Base-by-base conservation (phyloP, 2,329 filamentous ascomycete genomes). In the Epichloe gansuensis region DNA sequence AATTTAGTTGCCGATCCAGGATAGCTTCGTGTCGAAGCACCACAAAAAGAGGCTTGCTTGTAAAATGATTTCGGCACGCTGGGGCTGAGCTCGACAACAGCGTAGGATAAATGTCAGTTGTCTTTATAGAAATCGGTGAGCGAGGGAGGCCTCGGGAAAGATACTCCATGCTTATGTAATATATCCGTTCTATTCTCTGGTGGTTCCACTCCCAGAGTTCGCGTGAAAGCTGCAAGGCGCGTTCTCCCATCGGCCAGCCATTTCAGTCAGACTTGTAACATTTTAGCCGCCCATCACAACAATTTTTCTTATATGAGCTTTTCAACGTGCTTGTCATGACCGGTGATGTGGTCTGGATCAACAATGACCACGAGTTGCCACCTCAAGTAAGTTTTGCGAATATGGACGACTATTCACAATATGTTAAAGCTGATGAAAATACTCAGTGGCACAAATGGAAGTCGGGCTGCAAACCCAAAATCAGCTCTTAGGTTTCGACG, bases 371-470 rank as follows among this genome's bases (percentile, higher is more conserved):
- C 8, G 11, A 41, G 3, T 43, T 46, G 35, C 47, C 40, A 49
- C n/a, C n/a, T 46, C 25, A 49, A 53, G 51, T 48, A 45, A 34
- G 51, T 31, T n/a, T 25, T 23, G 8, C 17, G 17, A 4, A 21
- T 8, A 12, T 6, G 2, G 12, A 15, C 9, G 17, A 51, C 39
- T 21, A 49, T 6, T 15, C 13, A 23, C 5, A 17, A 13, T 21
- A 27, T 5, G 41, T 13, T 35, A 1, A 34, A 4, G 31, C 47
- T 53, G 27, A 53, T 39, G 23, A 25, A n/a, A 25, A 31, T 13
- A 21, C 12, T 3, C 54, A 60, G 58, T 62, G 57, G 61, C 60
- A 59, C 58, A 61, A 49, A 61, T 61, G 21, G 51, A 41, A 47
- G 15, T 42, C 34, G 40, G 34, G n/a, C 25, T 44, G 31, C 45